A percentile compares a stretch with the other conserved stretches of the same genome.
phyloP scores from a whole-genome alignment of 1,139 yeast species.

The Pichia sp. region DNA sequence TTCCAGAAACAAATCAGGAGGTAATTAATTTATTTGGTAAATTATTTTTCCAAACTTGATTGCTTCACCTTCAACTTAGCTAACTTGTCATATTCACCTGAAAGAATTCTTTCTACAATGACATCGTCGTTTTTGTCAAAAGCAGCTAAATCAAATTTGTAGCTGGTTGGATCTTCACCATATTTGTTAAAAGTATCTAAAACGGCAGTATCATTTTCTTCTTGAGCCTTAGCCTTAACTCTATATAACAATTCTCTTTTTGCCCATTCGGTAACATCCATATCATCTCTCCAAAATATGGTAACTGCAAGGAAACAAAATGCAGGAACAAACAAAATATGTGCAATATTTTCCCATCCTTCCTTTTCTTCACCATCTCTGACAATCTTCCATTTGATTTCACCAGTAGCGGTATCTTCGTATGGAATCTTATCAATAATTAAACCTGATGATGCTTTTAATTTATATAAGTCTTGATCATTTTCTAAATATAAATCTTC shows the following conservation, averaged over 20 bases:
- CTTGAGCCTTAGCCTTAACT: slow-evolving; percentile 58
- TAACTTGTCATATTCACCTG: slow-evolving; percentile 80
- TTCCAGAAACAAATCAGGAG: no score
- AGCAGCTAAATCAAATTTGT: slow-evolving; percentile 50
- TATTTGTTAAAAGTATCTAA: slow-evolving; percentile 39
- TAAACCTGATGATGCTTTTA: slow-evolving; percentile 55
- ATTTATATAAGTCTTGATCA: slow-evolving; percentile 54
- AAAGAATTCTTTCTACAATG: slow-evolving; percentile 74
- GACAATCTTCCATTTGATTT: slow-evolving; percentile 72
- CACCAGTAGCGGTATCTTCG: slow-evolving; percentile 73
- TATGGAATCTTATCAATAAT: slow-evolving; percentile 82
- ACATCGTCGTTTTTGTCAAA: slow-evolving; percentile 68
- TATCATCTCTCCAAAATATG: slow-evolving; percentile 39
- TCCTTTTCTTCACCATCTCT: slow-evolving; percentile 67
- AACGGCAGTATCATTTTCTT: slow-evolving; percentile 53
- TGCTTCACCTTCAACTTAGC: slow-evolving; percentile 51
- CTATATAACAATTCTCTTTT: slow-evolving; percentile 75
- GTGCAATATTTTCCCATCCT: slow-evolving; percentile 77
- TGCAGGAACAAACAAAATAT: slow-evolving; percentile 70
- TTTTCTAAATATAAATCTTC: slow-evolving; percentile 56
- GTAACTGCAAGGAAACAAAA: slow-evolving; percentile 39
- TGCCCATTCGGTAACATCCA: slow-evolving; percentile 62
- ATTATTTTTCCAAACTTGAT: slow-evolving; percentile 10
- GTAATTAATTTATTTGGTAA: no score
- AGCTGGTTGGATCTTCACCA: slow-evolving; percentile 41